Evolutionary conservation across 441 rosid species (phyloP).

Genomic region (Gossypium schwendimanii): DNA sequence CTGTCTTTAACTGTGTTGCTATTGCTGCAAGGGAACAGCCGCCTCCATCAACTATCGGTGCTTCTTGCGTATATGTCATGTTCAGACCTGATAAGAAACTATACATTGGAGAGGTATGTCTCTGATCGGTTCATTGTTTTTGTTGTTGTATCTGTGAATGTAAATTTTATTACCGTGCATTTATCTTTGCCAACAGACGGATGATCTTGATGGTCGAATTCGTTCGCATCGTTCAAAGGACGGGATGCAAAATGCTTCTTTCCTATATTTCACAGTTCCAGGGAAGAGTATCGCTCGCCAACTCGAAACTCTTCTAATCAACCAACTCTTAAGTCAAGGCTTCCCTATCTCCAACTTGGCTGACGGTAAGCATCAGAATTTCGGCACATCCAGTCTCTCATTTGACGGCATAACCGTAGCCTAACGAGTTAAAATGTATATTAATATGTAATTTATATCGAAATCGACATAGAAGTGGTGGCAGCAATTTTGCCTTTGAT

Average conservation of each 20-base stretch:
- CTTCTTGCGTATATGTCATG: conserved; percentile 89
- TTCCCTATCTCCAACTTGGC: conserved; percentile 61
- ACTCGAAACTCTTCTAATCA: conserved; percentile 92
- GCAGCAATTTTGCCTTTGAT: conserved; percentile 51
- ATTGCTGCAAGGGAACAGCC: conserved; percentile 80
- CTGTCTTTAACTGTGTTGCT: conserved; percentile 37
- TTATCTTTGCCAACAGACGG: conserved; percentile 45
- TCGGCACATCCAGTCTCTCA: conserved; percentile 45
- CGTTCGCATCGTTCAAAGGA: conserved; percentile 65
- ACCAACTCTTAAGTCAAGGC: conserved; percentile 68
- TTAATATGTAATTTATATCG: neutral
- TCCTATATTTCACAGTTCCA: conserved; percentile 65
- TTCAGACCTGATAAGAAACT: conserved; percentile 65
- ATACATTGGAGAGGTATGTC: conserved; percentile 82
- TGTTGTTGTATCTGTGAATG: neutral
- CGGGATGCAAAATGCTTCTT: conserved; percentile 65
- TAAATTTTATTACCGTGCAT: conserved; percentile 2
- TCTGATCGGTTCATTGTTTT: neutral
- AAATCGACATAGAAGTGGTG: conserved; percentile 21
- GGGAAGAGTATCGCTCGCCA: conserved; percentile 95
- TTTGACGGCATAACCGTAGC: conserved; percentile 31
- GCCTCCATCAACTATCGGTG: conserved; percentile 82
- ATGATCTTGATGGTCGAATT: conserved; percentile 85
- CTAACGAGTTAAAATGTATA: conserved; percentile 1
- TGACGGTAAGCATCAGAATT: conserved; percentile 90